Percentiles rank a stretch among this genome's conserved stretches.
Evolutionary conservation across 495 filamentous ascomycete genomes (phyloP).

Genomic region (Cercophora sp.): DNA sequence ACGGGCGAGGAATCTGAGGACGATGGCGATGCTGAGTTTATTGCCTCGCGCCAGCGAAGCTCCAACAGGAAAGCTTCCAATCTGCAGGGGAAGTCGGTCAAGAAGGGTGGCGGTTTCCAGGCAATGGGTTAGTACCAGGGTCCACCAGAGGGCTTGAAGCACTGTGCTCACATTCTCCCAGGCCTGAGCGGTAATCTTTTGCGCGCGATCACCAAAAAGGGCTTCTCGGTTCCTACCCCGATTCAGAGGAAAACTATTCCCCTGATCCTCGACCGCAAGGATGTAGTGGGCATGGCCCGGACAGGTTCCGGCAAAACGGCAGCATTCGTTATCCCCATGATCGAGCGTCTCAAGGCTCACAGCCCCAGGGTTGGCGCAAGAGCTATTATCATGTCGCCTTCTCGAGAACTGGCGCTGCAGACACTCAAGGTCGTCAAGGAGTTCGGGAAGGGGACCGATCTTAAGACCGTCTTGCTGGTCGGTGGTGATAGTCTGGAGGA

Average conservation of each 20-base stretch:
- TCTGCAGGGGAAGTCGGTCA: conserved; percentile 77
- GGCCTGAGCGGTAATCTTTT: conserved; percentile 74
- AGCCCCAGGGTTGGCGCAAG: conserved; percentile 78
- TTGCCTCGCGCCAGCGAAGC: conserved; percentile 76
- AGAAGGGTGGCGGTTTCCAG: conserved; percentile 95
- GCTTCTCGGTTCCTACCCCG: conserved; percentile 91
- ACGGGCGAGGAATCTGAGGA: conserved; percentile 51
- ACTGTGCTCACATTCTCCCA: conserved; percentile 24
- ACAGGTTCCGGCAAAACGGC: conserved; percentile 97
- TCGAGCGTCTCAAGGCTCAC: conserved; percentile 88
- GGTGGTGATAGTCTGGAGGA: conserved; percentile 96
- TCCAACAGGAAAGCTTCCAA: conserved; percentile 80
- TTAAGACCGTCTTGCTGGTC: conserved; percentile 82
- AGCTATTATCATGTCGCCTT: conserved; percentile 84
- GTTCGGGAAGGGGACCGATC: conserved; percentile 81
- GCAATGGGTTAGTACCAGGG: conserved; percentile 64
- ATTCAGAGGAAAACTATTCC: conserved; percentile 97
- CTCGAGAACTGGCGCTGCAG: conserved; percentile 88
- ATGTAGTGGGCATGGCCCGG: conserved; percentile 96
- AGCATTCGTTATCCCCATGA: conserved; percentile 96
- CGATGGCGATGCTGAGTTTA: conserved; percentile 75
- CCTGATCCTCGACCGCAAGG: conserved; percentile 77
- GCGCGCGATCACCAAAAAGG: conserved; percentile 86
- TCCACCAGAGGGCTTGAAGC: background rate
- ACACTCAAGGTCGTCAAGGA: conserved; percentile 96